Percentiles rank a stretch among this genome's conserved stretches.
Conservation (phyloP, 75 land plant genomes). For the Adiantum capillusveneris region DNA sequence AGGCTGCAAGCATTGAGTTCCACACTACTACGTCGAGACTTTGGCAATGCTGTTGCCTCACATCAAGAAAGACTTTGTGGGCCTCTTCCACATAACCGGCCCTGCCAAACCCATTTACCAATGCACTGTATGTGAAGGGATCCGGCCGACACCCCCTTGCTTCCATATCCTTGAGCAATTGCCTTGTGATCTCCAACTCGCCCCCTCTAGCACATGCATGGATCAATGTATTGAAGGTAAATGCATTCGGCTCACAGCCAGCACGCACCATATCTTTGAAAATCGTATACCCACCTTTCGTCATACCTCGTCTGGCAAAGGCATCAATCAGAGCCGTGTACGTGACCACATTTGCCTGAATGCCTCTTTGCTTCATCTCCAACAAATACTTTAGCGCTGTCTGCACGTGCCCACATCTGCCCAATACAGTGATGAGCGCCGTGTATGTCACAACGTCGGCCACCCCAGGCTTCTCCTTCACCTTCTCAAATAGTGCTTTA, state of each 20-base stretch:
- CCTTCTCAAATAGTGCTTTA: conserved; percentile 18
- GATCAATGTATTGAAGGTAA: conserved; percentile 51
- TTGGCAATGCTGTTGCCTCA: conserved; percentile 48
- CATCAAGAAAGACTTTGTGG: conserved; percentile 44
- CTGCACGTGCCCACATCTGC: conserved; percentile 20
- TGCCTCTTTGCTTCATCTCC: conserved; percentile 17
- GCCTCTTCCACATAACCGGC: conserved; percentile 50
- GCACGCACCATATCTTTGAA: conserved; percentile 32
- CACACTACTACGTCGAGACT: conserved; percentile 58
- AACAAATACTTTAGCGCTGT: conserved; percentile 22
- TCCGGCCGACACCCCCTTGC: conserved; percentile 39
- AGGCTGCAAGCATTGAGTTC: conserved; percentile 44
- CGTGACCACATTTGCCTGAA: conserved; percentile 35
- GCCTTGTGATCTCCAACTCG: conserved; percentile 41
- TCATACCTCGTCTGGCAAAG: conserved; percentile 28
- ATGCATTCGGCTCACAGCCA: conserved; percentile 43
- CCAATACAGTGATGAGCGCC: conserved; percentile 55
- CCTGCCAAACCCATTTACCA: conserved; percentile 42
- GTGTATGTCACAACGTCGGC: conserved; percentile 74
- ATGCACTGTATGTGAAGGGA: conserved; percentile 58
- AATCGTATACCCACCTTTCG: conserved; percentile 25
- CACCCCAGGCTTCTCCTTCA: conserved; percentile 42
- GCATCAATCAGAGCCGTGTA: conserved; percentile 44
- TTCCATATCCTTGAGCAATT: conserved; percentile 46
- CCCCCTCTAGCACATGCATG: conserved; percentile 48